Conservation (phyloP, 2,329 filamentous ascomycete genomes). For the Phaeoacremonium minimum region DNA sequence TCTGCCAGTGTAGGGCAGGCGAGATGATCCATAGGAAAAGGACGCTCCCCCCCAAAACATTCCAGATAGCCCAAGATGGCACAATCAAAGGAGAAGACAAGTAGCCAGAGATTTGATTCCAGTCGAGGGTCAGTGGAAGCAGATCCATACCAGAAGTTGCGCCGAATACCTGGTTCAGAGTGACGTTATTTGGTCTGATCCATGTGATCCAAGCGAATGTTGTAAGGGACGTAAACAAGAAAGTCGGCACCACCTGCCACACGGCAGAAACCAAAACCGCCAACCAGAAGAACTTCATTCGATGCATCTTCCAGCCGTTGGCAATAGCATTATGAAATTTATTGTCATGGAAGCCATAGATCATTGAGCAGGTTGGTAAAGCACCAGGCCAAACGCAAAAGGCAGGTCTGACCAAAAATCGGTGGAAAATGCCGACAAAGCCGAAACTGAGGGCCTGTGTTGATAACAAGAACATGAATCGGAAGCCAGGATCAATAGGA, state of each 20-base stretch:
- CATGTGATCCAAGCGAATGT: slow-evolving; percentile 2
- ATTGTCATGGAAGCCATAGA: not conserved
- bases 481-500: slow-evolving; percentile 2
- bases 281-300: not conserved
- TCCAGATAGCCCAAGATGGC: slow-evolving; percentile 6
- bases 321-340: not conserved
- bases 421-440: not conserved
- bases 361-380: not conserved
- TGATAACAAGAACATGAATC: slow-evolving; percentile 12
- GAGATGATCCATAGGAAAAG: not conserved
- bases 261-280: not conserved
- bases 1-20: not conserved
- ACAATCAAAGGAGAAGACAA: slow-evolving; percentile 6
- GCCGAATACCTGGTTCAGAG: slow-evolving; percentile 8
- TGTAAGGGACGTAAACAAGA: slow-evolving; percentile 1
- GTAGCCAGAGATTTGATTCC: slow-evolving; percentile 8
- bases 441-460: slow-evolving; percentile 6
- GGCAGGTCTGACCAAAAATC: not conserved
- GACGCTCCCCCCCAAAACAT: slow-evolving; percentile 5
- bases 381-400: slow-evolving; percentile 1
- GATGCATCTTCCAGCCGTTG: slow-evolving; percentile 1
- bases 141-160: slow-evolving; percentile 4
- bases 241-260: not conserved
- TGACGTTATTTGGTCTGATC: slow-evolving; percentile 7
- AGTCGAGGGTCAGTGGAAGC: slow-evolving; percentile 9